Base-by-base conservation (phyloP, 164 flowering plant genomes). In the Umbellularia californica region DNA sequence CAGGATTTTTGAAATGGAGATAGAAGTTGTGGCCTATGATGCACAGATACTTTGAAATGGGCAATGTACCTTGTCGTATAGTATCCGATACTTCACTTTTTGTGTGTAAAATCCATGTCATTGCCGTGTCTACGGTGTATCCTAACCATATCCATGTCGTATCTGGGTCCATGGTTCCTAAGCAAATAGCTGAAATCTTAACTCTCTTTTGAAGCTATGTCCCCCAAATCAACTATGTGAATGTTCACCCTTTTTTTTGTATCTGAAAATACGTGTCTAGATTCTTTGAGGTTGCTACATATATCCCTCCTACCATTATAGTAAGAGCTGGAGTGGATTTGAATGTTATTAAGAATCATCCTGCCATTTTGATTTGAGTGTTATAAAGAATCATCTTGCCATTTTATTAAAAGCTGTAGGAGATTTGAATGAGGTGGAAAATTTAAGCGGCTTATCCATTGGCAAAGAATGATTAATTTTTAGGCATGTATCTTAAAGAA, bases 371-470 rank as follows among this genome's bases (percentile, higher is more conserved):
- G 27, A 41, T 75, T 69, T 70, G 68, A n/a, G 50, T 69, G 73
- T 9, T 41, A 41, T 41, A 5, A 41, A 41, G 47, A 41, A 5
- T 41, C 47, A 41, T 41, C 47, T 9, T 41, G 47, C 11, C 58
- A 66, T 19, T 66, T 27, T 25, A 0, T 13, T 47, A 50, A 17
- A 15, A 27, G 11, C 68, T 60, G 60, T 69, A 69, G 24, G 50
- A 5, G 47, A 60, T 75, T 69, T 70, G 68, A 27, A 62, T 69
- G 73, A 69, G 62, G 41, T 75, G 68, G 72, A 27, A 55, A 41
- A 60, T 5, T 33, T 52, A 58, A 20, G 65, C 30, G 50, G n/a
- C 19, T 1, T 15, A 20, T 58, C 50, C 20, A 70, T 71, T 12
- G 47, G 17, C n/a, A 71, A 71, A 58, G 41, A 66, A 67, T 20